phyloP scores from a whole-genome alignment of 306 rosid species.

The Neltuma alba region DNA sequence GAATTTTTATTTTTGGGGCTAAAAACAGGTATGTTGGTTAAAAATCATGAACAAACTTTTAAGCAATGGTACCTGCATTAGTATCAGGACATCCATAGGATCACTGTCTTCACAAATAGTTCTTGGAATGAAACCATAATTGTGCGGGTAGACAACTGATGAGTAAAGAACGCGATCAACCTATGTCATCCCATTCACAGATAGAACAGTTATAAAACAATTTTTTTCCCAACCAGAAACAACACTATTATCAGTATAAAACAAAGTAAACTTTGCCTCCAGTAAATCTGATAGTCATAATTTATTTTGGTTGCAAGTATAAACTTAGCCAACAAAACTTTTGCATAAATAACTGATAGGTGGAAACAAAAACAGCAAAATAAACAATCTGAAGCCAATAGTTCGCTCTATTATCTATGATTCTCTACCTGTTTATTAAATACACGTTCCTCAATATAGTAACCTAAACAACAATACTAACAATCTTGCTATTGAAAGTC shows the following conservation, averaged over 20 bases:
- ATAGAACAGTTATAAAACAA: constrained; percentile 28
- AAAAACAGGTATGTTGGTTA: not conserved
- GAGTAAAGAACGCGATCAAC: constrained; percentile 98
- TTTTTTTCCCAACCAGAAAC: constrained; percentile 1
- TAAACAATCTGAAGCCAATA: constrained; percentile 11
- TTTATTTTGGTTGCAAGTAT: not conserved
- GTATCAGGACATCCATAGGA: constrained; percentile 90
- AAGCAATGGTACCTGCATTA: constrained; percentile 84
- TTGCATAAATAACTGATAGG: not conserved
- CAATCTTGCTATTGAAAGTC: constrained; percentile 16
- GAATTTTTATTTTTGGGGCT: constrained; percentile 4
- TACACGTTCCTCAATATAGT: not conserved
- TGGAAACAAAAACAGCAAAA: constrained; percentile 10
- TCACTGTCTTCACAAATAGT: constrained; percentile 97
- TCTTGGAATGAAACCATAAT: constrained; percentile 95
- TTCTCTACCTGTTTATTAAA: constrained; percentile 14
- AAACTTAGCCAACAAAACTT: not conserved
- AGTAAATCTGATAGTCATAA: not conserved
- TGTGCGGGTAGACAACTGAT: constrained; percentile 98
- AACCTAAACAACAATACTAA: constrained; percentile 11
- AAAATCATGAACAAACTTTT: constrained; percentile 24
- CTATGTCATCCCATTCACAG: constrained; percentile 46
- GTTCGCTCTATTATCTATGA: not conserved
- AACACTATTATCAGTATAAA: not conserved
- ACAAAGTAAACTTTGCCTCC: constrained; percentile 1